Conservation (phyloP, 441 rosid genomes). For the Jatropha multifida region DNA sequence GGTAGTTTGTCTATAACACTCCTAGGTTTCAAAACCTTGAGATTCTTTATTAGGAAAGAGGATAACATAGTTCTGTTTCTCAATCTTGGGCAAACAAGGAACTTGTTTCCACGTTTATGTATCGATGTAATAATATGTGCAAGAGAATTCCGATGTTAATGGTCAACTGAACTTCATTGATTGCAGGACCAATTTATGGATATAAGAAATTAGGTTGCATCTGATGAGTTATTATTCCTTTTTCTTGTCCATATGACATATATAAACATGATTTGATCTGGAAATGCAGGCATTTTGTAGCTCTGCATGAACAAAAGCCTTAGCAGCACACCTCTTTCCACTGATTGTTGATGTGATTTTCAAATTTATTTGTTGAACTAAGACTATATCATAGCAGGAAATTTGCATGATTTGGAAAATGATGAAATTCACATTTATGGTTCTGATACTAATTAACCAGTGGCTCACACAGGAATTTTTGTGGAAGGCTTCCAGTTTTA, state of each 20-base stretch:
- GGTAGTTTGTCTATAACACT: neutral
- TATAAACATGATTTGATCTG: neutral
- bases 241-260: neutral
- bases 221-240: neutral
- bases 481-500: neutral
- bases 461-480: neutral
- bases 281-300: neutral
- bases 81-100: neutral
- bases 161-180: neutral
- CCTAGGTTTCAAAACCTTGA: neutral
- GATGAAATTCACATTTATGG: neutral
- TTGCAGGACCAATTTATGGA: neutral
- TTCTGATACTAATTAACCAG: neutral
- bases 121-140: neutral
- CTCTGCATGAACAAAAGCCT: neutral
- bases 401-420: neutral
- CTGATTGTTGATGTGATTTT: neutral
- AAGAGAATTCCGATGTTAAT: neutral
- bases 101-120: neutral
- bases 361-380: neutral
- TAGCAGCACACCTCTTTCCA: neutral
- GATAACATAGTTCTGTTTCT: neutral
- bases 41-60: neutral
- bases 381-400: neutral
- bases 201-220: neutral